These are phyloP conservation scores for Scenedesmus sp. DNA, from an alignment of 163 green algal species.

Conservation along the genomic window DNA sequence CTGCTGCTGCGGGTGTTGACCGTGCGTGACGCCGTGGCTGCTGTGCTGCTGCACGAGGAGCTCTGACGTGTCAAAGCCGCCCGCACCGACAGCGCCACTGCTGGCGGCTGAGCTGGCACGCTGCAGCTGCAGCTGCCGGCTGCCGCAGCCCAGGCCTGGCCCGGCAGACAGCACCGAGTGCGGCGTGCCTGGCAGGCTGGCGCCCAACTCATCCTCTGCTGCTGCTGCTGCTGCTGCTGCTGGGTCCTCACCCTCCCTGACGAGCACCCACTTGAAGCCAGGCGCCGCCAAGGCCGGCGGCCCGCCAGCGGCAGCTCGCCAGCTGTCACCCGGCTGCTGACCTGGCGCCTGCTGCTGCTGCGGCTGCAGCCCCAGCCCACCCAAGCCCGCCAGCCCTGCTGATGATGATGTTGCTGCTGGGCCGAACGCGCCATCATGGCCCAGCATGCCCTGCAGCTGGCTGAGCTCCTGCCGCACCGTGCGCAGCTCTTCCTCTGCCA, in stretches of 20 bases:
- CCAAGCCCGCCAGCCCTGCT: neutral
- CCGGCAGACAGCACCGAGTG: slow-evolving; percentile 17
- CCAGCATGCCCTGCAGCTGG: slow-evolving; percentile 39
- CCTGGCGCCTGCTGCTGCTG: neutral
- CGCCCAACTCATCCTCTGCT: neutral
- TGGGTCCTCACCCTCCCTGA: slow-evolving; percentile 69
- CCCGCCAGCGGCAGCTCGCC: slow-evolving; percentile 43
- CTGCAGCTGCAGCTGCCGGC: neutral
- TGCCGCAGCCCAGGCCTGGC: neutral
- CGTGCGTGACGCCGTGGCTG: neutral
- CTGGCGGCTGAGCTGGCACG: neutral
- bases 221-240: neutral
- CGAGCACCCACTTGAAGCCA: slow-evolving; percentile 83
- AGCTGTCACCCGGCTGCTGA: slow-evolving; percentile 34
- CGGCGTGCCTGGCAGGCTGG: slow-evolving; percentile 12
- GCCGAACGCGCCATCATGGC: neutral
- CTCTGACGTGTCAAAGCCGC: neutral
- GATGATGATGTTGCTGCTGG: neutral
- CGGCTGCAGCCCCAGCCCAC: neutral
- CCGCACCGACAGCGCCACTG: neutral
- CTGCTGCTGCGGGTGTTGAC: neutral
- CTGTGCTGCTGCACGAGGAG: neutral
- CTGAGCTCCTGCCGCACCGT: neutral
- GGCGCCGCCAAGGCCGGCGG: slow-evolving; percentile 71
- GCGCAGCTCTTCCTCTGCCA: slow-evolving; percentile 21